phyloP scores from a whole-genome alignment of 768 basidiomycete genomes.

The Pleurotus citrinopileatus region DNA sequence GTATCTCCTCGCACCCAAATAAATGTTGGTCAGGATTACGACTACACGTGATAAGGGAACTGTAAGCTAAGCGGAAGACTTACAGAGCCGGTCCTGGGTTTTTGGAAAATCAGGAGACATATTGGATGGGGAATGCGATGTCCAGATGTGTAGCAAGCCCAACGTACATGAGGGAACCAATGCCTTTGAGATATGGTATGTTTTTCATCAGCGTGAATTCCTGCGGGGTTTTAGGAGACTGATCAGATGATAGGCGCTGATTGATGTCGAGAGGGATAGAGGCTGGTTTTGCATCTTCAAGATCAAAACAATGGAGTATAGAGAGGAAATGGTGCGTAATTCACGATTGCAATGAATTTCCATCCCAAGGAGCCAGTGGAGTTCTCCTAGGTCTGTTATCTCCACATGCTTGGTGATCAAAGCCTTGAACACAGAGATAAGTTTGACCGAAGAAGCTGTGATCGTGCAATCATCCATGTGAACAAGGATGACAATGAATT shows the following conservation, averaged over 20 bases:
- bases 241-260: conserved; percentile 5
- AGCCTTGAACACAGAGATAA: conserved; percentile 21
- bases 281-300: conserved; percentile 20
- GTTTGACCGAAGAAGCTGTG: conserved; percentile 11
- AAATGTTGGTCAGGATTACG: no score
- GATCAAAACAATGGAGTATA: conserved; percentile 18
- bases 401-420: conserved; percentile 1
- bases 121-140: conserved; percentile 10
- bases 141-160: conserved; percentile 6
- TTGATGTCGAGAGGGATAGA: conserved; percentile 22
- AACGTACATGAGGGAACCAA: conserved; percentile 26
- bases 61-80: no score
- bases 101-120: not conserved
- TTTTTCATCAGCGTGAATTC: not conserved
- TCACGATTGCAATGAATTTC: conserved; percentile 16
- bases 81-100: not conserved
- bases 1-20: no score
- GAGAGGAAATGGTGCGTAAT: conserved; percentile 16
- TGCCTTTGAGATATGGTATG: not conserved
- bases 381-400: conserved; percentile 12
- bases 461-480: conserved; percentile 33
- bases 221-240: not conserved
- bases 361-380: conserved; percentile 12
- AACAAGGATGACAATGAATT: conserved; percentile 19
- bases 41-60: no score